Evolutionary conservation across 2,329 filamentous ascomycete genomes (phyloP).

Genomic region (Fusarium sp.): DNA sequence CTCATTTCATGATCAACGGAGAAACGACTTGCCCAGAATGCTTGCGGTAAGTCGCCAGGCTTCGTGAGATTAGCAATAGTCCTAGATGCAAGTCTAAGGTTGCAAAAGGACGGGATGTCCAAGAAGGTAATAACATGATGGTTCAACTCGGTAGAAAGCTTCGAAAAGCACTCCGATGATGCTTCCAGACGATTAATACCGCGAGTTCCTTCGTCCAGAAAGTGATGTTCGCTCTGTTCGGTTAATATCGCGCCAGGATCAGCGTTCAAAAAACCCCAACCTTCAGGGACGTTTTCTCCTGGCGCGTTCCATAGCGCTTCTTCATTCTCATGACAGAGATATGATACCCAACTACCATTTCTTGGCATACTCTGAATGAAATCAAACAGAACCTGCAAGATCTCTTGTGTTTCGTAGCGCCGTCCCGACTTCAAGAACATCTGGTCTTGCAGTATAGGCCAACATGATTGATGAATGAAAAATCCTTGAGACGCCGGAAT

Average conservation of each 20-base stretch:
- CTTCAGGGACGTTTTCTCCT: no score
- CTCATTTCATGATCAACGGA: background rate
- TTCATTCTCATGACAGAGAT: background rate
- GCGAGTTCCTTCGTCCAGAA: background rate
- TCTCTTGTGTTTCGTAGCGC: background rate
- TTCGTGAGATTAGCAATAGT: background rate
- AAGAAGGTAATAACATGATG: background rate
- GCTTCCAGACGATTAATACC: fast-evolving
- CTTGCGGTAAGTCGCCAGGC: background rate
- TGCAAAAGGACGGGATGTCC: background rate
- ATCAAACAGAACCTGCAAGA: background rate
- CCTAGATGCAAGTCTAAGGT: slow-evolving; percentile 6
- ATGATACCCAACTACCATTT: background rate
- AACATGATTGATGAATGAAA: background rate
- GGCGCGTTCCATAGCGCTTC: fast-evolving
- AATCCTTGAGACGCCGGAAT: background rate
- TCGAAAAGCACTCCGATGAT: background rate
- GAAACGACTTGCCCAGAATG: slow-evolving; percentile 30
- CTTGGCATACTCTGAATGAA: background rate
- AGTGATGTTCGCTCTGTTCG: background rate
- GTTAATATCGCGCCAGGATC: background rate
- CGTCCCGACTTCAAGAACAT: background rate
- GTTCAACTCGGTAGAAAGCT: background rate
- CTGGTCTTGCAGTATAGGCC: background rate
- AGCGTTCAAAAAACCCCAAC: background rate